Percentiles rank a stretch among this genome's conserved stretches.
Conservation (phyloP, 2,329 filamentous ascomycete genomes). For the Monosporascus sp. region DNA sequence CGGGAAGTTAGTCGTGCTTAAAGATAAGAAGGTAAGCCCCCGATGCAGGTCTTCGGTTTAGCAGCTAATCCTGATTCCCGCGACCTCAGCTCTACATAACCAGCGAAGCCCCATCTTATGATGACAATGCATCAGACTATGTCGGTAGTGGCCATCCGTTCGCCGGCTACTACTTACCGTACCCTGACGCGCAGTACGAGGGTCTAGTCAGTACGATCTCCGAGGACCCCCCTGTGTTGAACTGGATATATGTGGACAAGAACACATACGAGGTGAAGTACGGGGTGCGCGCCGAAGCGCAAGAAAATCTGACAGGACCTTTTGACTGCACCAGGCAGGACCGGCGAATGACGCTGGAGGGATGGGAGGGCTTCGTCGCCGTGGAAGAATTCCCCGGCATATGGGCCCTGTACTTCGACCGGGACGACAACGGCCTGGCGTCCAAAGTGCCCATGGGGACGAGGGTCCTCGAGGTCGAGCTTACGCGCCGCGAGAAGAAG, state of each 20-base stretch:
- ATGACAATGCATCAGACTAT: slow-evolving; percentile 18
- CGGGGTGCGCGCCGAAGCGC: slow-evolving; percentile 37
- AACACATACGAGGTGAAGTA: slow-evolving; percentile 43
- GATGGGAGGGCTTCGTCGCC: slow-evolving; percentile 46
- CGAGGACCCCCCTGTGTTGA: slow-evolving; percentile 44
- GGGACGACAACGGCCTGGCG: slow-evolving; percentile 39
- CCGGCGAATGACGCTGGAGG: slow-evolving; percentile 42
- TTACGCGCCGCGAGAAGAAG: slow-evolving; percentile 47
- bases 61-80: not conserved
- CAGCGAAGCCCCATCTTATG: slow-evolving; percentile 26
- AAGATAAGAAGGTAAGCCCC: slow-evolving; percentile 34
- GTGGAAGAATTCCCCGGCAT: slow-evolving; percentile 38
- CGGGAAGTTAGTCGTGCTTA: slow-evolving; percentile 38
- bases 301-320: slow-evolving; percentile 40
- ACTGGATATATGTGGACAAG: slow-evolving; percentile 46
- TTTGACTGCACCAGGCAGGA: slow-evolving; percentile 50
- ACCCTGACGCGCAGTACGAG: slow-evolving; percentile 45
- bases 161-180: slow-evolving; percentile 53
- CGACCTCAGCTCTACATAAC: slow-evolving; percentile 40
- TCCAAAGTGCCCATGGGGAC: slow-evolving; percentile 42
- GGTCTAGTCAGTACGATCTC: slow-evolving; percentile 45
- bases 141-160: slow-evolving; percentile 43
- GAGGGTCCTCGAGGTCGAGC: slow-evolving; percentile 50
- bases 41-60: not conserved
- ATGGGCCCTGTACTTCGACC: slow-evolving; percentile 45